Conservation (phyloP, 176 grass and related monocot species). For the Eragrostis nindensis region DNA sequence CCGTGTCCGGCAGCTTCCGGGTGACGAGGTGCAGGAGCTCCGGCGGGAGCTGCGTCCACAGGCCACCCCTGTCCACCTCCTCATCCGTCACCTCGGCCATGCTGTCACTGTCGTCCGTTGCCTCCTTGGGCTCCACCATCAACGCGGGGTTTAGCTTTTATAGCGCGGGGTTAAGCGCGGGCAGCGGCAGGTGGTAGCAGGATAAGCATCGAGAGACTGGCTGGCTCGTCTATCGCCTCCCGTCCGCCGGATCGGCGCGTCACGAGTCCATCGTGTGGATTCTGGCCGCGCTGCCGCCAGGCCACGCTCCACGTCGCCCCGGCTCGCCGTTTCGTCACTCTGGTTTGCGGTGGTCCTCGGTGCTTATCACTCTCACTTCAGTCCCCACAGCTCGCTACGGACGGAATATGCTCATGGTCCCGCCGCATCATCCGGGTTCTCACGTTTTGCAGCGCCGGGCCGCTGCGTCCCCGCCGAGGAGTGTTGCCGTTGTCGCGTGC, state of each 20-base stretch:
- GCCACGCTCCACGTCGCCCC: no score
- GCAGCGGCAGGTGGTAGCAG: neutral
- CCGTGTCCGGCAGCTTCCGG: slow-evolving; percentile 14
- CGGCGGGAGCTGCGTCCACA: slow-evolving; percentile 37
- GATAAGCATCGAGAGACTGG: slow-evolving; percentile 14
- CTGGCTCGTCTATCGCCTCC: neutral
- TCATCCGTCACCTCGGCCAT: neutral
- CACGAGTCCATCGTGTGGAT: no score
- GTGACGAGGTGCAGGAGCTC: slow-evolving; percentile 42
- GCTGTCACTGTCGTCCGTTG: neutral
- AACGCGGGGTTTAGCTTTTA: neutral
- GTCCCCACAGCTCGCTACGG: neutral
- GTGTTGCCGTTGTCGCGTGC: neutral
- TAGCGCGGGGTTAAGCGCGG: neutral
- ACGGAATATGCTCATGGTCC: neutral
- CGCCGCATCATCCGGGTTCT: neutral
- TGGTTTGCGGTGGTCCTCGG: neutral
- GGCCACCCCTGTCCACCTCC: neutral
- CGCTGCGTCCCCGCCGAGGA: neutral
- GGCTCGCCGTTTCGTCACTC: no score
- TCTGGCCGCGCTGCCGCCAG: no score
- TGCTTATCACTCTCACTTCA: neutral
- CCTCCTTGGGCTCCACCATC: neutral
- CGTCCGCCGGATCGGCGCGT: neutral
- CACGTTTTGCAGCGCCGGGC: neutral